Conservation (phyloP, 352 stramenopile genomes). For the Pilasporangium apinafurcum region DNA sequence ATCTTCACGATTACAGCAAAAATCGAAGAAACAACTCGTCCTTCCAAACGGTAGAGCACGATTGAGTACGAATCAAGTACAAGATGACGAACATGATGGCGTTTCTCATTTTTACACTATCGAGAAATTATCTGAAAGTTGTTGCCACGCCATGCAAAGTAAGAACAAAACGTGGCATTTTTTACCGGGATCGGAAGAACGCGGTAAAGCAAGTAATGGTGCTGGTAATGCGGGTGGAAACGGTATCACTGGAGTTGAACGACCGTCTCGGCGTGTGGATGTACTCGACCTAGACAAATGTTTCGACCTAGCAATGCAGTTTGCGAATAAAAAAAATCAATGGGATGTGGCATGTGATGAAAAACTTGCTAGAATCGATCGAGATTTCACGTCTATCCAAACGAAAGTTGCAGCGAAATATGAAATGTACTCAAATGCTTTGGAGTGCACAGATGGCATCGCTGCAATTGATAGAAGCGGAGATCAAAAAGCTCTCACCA, state of each 20-base stretch:
- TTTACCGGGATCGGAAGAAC: slow-evolving; percentile 50
- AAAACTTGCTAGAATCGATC: slow-evolving; percentile 56
- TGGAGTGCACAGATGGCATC: background rate
- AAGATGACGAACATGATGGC: slow-evolving; percentile 23
- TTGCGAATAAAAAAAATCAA: slow-evolving; percentile 38
- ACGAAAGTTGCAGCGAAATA: slow-evolving; percentile 30
- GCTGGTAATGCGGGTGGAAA: slow-evolving; percentile 18
- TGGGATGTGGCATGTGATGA: slow-evolving; percentile 31
- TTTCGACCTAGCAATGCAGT: slow-evolving; percentile 64
- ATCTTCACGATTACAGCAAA: slow-evolving; percentile 7
- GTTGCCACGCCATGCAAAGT: slow-evolving; percentile 61
- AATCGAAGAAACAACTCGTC: slow-evolving; percentile 3
- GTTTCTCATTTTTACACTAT: slow-evolving; percentile 78
- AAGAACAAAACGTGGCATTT: slow-evolving; percentile 76
- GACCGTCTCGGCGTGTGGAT: slow-evolving; percentile 55
- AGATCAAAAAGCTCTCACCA: slow-evolving; percentile 34
- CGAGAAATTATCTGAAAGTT: slow-evolving; percentile 63
- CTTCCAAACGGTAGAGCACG: background rate
- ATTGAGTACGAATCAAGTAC: slow-evolving; percentile 5
- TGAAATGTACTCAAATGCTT: background rate
- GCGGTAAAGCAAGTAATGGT: slow-evolving; percentile 41
- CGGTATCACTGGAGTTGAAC: slow-evolving; percentile 49
- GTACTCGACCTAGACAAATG: slow-evolving; percentile 64
- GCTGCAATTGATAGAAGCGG: background rate
- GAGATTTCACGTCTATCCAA: slow-evolving; percentile 59